Conservation (phyloP, 768 basidiomycete species). For the Peribolospora kevripleyi region DNA sequence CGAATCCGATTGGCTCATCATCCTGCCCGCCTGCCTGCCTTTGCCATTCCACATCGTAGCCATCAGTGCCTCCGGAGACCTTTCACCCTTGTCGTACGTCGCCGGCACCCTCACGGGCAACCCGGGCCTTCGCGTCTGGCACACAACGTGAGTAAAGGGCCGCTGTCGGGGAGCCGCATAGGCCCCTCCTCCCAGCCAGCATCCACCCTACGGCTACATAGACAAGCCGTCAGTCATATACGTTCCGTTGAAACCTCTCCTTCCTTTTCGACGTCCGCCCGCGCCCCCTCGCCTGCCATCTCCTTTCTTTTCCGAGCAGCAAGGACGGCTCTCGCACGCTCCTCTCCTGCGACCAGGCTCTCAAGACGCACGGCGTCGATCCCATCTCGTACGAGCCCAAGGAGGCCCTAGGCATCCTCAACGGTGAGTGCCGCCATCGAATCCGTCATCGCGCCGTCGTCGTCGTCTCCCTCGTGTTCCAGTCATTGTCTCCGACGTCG, state of each 20-base stretch:
- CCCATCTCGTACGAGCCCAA: slow-evolving; percentile 29
- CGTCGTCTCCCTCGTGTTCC: no score
- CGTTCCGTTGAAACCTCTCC: no score
- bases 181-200: no score
- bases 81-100: slow-evolving; percentile 39
- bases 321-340: slow-evolving; percentile 6
- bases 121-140: slow-evolving; percentile 40
- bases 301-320: neutral
- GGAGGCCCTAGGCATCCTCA: slow-evolving; percentile 23
- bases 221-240: neutral
- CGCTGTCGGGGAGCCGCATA: no score
- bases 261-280: no score
- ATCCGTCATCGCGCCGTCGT: no score
- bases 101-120: slow-evolving; percentile 60
- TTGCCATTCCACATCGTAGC: slow-evolving; percentile 9
- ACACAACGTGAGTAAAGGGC: no score
- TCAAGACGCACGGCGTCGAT: slow-evolving; percentile 28
- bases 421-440: slow-evolving; percentile 25
- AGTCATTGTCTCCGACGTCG: no score
- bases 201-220: slow-evolving; percentile 8
- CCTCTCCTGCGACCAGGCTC: slow-evolving; percentile 16
- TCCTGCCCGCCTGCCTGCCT: no score
- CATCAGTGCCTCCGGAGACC: slow-evolving; percentile 47
- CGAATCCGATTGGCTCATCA: no score
- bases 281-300: no score